A percentile compares a stretch with the other conserved stretches of the same genome.
phyloP scores from a whole-genome alignment of 345 rosid species.

The Fremontodendron californicum region DNA sequence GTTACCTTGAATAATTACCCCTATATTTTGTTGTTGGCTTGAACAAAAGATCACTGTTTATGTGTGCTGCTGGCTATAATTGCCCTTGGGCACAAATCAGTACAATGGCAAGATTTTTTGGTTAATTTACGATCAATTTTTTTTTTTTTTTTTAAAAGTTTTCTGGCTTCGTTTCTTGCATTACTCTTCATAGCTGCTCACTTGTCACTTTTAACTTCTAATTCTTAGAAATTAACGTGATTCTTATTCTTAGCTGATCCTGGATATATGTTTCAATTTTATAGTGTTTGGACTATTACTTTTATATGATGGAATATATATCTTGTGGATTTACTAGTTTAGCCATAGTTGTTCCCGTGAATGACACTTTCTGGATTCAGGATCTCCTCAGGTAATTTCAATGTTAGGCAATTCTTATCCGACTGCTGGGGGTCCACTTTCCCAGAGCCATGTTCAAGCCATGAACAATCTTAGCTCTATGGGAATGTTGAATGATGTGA shows the following conservation, averaged over 20 bases:
- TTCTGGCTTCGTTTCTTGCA: not conserved
- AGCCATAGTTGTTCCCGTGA: slow-evolving; percentile 13
- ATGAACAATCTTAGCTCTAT: slow-evolving; percentile 78
- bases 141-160: not conserved
- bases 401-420: slow-evolving; percentile 80
- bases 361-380: slow-evolving; percentile 45
- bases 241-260: not conserved
- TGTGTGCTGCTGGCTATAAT: not conserved
- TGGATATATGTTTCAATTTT: not conserved
- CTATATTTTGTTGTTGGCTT: not conserved
- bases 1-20: not conserved
- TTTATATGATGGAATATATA: not conserved
- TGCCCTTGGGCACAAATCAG: not conserved
- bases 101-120: not conserved
- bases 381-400: slow-evolving; percentile 88
- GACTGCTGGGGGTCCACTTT: slow-evolving; percentile 73
- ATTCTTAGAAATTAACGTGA: not conserved
- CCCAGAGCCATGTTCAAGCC: slow-evolving; percentile 81
- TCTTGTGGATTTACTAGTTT: slow-evolving; percentile 2
- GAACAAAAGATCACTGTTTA: not conserved
- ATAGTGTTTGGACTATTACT: not conserved
- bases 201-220: not conserved
- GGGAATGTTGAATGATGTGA: slow-evolving; percentile 85
- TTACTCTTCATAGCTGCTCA: not conserved
- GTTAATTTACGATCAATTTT: not conserved